Percentiles rank a stretch among this genome's conserved stretches.
These are phyloP conservation scores for Phytophthora chlamydospora DNA, from an alignment of 352 stramenopile species.

Conservation along the genomic window DNA sequence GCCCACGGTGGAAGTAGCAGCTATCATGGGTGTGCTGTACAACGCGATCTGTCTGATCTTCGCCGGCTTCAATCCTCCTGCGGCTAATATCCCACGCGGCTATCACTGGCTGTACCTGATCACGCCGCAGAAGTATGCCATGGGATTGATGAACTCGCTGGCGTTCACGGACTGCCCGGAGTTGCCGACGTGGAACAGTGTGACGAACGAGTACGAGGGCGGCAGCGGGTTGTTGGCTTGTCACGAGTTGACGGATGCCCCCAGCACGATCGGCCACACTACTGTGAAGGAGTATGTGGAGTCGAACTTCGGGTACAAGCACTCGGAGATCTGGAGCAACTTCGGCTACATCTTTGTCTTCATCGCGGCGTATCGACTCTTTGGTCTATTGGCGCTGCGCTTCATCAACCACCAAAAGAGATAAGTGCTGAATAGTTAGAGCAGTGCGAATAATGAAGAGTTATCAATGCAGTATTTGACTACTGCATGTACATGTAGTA, in stretches of 20 bases:
- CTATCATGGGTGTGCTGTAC: slow-evolving; percentile 44
- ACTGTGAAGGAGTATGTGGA: slow-evolving; percentile 18
- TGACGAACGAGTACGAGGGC: slow-evolving; percentile 19
- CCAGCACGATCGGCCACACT: slow-evolving; percentile 9
- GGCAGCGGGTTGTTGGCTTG: slow-evolving; percentile 20
- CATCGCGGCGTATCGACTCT: slow-evolving; percentile 34
- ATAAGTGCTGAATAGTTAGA: slow-evolving; percentile 17
- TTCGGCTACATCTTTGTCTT: slow-evolving; percentile 37
- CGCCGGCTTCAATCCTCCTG: slow-evolving; percentile 46
- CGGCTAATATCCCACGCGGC: slow-evolving; percentile 36
- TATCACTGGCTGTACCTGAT: slow-evolving; percentile 56
- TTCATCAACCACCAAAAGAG: slow-evolving; percentile 54
- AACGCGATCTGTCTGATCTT: slow-evolving; percentile 50
- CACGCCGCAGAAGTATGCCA: slow-evolving; percentile 39
- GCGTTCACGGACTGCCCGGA: slow-evolving; percentile 40
- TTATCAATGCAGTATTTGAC: too few relatives aligned
- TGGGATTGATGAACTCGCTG: slow-evolving; percentile 37
- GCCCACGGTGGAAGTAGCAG: slow-evolving; percentile 41
- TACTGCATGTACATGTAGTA: too few relatives aligned
- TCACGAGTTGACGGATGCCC: slow-evolving; percentile 18
- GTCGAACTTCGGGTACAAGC: slow-evolving; percentile 22
- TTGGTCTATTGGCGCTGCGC: slow-evolving; percentile 39
- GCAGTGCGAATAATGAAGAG: too few relatives aligned
- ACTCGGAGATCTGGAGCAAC: slow-evolving; percentile 27
- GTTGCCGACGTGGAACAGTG: slow-evolving; percentile 28